These are phyloP conservation scores for Parietaria judaica DNA, from an alignment of 306 rosid species.

Conservation along the genomic window DNA sequence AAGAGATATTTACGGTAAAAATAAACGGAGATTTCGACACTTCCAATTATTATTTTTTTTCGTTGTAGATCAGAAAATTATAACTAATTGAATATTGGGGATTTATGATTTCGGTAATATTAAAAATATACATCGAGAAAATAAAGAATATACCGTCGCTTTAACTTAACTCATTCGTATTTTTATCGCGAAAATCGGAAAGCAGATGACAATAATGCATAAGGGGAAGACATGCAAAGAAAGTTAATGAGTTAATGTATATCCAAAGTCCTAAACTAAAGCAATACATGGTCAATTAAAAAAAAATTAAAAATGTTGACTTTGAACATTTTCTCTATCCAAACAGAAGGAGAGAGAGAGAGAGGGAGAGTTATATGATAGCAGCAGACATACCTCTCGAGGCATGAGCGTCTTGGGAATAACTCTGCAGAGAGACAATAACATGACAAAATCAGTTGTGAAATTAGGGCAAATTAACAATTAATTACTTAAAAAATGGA, in stretches of 20 bases:
- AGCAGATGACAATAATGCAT: background rate
- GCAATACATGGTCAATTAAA: constrained; percentile 19
- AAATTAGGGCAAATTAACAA: constrained; percentile 1
- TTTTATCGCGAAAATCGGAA: too few species aligned
- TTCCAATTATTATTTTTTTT: too few species aligned
- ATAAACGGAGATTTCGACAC: too few species aligned
- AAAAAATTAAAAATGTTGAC: constrained; percentile 10
- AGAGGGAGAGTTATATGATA: background rate
- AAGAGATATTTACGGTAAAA: too few species aligned
- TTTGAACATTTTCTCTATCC: background rate
- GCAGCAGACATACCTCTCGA: constrained; percentile 80
- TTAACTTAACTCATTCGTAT: too few species aligned
- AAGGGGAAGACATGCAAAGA: constrained; percentile 3
- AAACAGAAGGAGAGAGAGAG: constrained; percentile 28
- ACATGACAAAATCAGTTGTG: constrained; percentile 52
- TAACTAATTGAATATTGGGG: too few species aligned
- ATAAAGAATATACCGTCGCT: too few species aligned
- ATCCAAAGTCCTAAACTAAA: constrained; percentile 9
- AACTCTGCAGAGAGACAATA: constrained; percentile 76
- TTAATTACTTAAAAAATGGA: background rate
- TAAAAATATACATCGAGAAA: too few species aligned
- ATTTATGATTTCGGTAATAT: too few species aligned
- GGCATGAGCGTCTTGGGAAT: constrained; percentile 99
- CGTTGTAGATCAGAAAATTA: too few species aligned
- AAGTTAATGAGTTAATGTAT: constrained; percentile 16